phyloP scores from a whole-genome alignment of 306 rosid species.

The Fagus sylvatica region DNA sequence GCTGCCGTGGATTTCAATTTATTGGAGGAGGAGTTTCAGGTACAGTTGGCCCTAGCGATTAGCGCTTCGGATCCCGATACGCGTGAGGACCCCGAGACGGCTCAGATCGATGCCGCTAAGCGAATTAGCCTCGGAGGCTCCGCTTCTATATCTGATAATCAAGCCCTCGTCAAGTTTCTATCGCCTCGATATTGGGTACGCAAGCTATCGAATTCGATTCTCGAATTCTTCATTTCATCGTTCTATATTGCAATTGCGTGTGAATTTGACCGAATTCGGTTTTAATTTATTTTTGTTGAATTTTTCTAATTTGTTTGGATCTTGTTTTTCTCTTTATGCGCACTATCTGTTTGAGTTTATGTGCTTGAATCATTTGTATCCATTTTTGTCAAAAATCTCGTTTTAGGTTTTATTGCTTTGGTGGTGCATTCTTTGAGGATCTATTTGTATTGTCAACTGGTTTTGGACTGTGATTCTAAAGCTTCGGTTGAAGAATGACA shows the following conservation, averaged over 20 bases:
- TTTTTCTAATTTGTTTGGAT: background rate
- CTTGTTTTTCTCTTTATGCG: background rate
- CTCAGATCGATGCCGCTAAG: constrained; percentile 99
- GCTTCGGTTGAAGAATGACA: background rate
- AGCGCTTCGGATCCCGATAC: constrained; percentile 91
- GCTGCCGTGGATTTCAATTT: constrained; percentile 58
- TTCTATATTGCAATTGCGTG: background rate
- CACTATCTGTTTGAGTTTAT: background rate
- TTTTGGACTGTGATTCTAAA: constrained; percentile 2
- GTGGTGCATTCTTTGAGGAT: constrained; percentile 12
- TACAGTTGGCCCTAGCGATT: constrained; percentile 94
- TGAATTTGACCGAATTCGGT: constrained; percentile 8
- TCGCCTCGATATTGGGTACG: constrained; percentile 84
- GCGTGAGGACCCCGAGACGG: constrained; percentile 70
- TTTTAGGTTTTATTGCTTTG: background rate
- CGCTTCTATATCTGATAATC: constrained; percentile 48
- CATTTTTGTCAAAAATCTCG: background rate
- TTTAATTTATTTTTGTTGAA: background rate
- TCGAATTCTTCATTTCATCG: background rate
- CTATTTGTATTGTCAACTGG: background rate
- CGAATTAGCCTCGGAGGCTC: constrained; percentile 93
- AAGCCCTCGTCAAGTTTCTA: constrained; percentile 60
- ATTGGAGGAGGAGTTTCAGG: constrained; percentile 95
- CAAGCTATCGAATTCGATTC: background rate
- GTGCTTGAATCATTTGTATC: background rate